Conservation (phyloP, 169 alveolate species). For the Cryptosporidium meleagridis region DNA sequence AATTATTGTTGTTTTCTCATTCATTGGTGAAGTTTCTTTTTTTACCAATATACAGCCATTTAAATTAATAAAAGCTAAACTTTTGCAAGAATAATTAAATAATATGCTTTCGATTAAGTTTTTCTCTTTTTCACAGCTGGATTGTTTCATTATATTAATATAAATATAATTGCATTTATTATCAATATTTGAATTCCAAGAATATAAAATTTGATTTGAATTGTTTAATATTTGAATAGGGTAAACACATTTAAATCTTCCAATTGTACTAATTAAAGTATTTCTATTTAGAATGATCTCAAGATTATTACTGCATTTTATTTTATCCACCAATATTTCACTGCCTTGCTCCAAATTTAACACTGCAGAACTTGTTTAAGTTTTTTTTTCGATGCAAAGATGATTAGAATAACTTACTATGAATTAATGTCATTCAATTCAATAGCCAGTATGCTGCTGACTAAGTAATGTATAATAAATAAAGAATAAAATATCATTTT, state of each 20-base stretch:
- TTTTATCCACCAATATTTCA: not conserved
- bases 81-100: slow-evolving; percentile 7
- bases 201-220: slow-evolving; percentile 12
- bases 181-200: not conserved
- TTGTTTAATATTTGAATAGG: not conserved
- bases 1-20: not conserved
- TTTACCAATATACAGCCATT: not conserved
- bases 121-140: not conserved
- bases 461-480: not conserved
- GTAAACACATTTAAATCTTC: slow-evolving; percentile 27
- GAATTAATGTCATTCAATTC: slow-evolving; percentile 9
- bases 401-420: slow-evolving; percentile 5
- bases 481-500: slow-evolving; percentile 8
- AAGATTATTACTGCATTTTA: slow-evolving; percentile 22
- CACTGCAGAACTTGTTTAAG: not conserved
- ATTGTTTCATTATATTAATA: not conserved
- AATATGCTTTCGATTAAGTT: not conserved
- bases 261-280: slow-evolving; percentile 22
- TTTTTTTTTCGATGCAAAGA: not conserved
- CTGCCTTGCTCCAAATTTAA: slow-evolving; percentile 5
- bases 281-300: not conserved
- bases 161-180: slow-evolving; percentile 12
- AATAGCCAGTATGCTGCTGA: not conserved
- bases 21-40: not conserved
- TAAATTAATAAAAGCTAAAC: not conserved